Percentiles rank a stretch among this genome's conserved stretches.
These are phyloP conservation scores for Komagataella ulmi DNA, from an alignment of 805 yeast species.

Conservation along the genomic window DNA sequence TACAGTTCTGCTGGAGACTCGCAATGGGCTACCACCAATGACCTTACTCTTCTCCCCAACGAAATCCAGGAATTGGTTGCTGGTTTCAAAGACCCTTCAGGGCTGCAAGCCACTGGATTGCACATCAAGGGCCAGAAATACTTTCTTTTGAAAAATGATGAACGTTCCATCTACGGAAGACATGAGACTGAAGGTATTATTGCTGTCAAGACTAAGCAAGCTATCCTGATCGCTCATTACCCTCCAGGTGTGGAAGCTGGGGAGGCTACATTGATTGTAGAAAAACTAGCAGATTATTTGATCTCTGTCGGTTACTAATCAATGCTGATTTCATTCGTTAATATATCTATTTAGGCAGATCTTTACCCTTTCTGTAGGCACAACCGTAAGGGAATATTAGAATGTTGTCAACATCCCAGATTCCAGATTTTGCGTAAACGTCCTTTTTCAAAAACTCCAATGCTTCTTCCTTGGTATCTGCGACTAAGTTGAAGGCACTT, in stretches of 20 bases:
- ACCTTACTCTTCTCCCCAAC: conserved; percentile 44
- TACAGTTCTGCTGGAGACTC: conserved; percentile 93
- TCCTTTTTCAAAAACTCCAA: conserved; percentile 51
- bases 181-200: conserved; percentile 64
- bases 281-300: conserved; percentile 89
- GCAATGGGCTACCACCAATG: conserved; percentile 79
- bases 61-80: conserved; percentile 65
- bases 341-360: conserved; percentile 5
- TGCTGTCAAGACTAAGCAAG: conserved; percentile 88
- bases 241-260: conserved; percentile 87
- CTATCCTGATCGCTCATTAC: conserved; percentile 88
- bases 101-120: conserved; percentile 75
- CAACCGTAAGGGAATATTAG: conserved; percentile 41
- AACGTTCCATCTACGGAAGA: conserved; percentile 88
- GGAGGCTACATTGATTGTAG: conserved; percentile 90
- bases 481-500: conserved; percentile 47
- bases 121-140: conserved; percentile 80
- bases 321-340: neutral
- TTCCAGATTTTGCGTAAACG: conserved; percentile 46
- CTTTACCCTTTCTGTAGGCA: conserved; percentile 28
- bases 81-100: conserved; percentile 72
- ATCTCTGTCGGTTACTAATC: conserved; percentile 70
- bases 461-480: conserved; percentile 54
- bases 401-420: conserved; percentile 64
- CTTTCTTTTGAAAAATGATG: conserved; percentile 81